These are phyloP conservation scores for Sporisorium exsertum DNA, from an alignment of 1,284 basidiomycete species.

Conservation along the genomic window DNA sequence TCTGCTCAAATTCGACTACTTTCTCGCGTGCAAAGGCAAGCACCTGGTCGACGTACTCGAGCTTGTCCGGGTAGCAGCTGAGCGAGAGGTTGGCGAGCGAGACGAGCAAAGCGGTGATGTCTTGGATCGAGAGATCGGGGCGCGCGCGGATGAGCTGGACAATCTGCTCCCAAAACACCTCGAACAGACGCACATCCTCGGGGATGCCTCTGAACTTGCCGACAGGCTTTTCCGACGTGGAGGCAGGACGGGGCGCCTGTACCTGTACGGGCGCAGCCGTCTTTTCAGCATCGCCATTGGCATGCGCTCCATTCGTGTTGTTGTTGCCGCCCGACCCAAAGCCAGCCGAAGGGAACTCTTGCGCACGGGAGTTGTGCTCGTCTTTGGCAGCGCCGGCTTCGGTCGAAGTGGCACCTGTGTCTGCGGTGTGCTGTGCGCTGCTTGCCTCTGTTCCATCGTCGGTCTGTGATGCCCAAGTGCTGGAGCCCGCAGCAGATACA, in stretches of 20 bases:
- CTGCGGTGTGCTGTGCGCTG: conserved; percentile 38
- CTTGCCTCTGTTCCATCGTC: conserved; percentile 42
- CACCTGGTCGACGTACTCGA: conserved; percentile 69
- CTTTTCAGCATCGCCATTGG: conserved; percentile 39
- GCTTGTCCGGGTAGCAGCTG: conserved; percentile 67
- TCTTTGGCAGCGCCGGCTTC: conserved; percentile 18
- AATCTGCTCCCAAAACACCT: conserved; percentile 69
- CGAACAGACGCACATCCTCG: conserved; percentile 66
- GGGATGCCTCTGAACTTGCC: conserved; percentile 68
- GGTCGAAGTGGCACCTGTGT: conserved; percentile 25
- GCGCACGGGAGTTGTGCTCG: conserved; percentile 34
- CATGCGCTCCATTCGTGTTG: conserved; percentile 16
- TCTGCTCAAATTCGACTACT: conserved; percentile 58
- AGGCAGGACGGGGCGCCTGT: conserved; percentile 22
- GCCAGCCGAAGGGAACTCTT: conserved; percentile 41
- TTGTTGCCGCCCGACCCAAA: conserved; percentile 13
- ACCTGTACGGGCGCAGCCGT: conserved; percentile 17
- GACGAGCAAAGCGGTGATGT: conserved; percentile 65
- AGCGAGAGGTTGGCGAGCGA: conserved; percentile 66
- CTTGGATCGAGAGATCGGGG: conserved; percentile 67
- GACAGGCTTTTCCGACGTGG: conserved; percentile 33
- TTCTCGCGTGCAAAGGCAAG: conserved; percentile 65
- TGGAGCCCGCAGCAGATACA: conserved; percentile 25
- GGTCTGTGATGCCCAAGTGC: conserved; percentile 44
- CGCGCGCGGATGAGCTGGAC: conserved; percentile 66